Evolutionary conservation across 2,329 filamentous ascomycete genomes (phyloP).

Genomic region (Aspergillus ochraceoroseus): DNA sequence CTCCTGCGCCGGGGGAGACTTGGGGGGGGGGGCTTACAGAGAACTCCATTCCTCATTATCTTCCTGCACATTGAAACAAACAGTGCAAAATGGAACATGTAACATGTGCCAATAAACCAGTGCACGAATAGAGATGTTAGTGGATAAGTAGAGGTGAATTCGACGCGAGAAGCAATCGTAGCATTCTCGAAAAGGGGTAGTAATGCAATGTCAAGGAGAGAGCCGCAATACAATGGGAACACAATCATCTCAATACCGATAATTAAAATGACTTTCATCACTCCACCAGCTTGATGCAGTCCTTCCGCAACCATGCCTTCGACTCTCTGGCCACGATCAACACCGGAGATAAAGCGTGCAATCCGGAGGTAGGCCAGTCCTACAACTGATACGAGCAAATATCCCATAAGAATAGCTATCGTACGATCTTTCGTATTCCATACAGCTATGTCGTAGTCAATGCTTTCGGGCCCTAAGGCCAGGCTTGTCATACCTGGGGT

Average conservation of each 20-base stretch:
- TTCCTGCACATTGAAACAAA: conserved; percentile 99
- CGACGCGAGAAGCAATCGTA: conserved; percentile 68
- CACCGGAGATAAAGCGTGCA: conserved; percentile 62
- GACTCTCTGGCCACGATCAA: conserved; percentile 51
- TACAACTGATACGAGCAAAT: conserved; percentile 66
- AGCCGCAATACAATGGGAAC: conserved; percentile 91
- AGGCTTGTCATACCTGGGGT: conserved; percentile 22
- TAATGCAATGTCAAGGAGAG: conserved; percentile 81
- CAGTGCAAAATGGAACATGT: conserved; percentile 99
- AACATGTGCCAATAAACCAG: conserved; percentile 97
- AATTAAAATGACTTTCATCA: conserved; percentile 95
- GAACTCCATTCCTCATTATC: conserved; percentile 88
- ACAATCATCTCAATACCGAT: conserved; percentile 99
- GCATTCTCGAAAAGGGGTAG: conserved; percentile 82
- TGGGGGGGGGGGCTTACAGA: conserved; percentile 59
- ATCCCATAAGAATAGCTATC: conserved; percentile 76
- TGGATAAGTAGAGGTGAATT: conserved; percentile 73
- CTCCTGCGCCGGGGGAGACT: no score
- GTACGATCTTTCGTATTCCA: conserved; percentile 65
- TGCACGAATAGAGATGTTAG: conserved; percentile 92
- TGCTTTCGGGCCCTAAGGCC: conserved; percentile 23
- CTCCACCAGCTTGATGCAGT: conserved; percentile 87
- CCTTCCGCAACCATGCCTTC: conserved; percentile 74
- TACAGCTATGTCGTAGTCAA: conserved; percentile 58
- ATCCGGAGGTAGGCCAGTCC: conserved; percentile 75